Conservation (phyloP, 2,329 filamentous ascomycete species). For the Plectosphaerella sp. region DNA sequence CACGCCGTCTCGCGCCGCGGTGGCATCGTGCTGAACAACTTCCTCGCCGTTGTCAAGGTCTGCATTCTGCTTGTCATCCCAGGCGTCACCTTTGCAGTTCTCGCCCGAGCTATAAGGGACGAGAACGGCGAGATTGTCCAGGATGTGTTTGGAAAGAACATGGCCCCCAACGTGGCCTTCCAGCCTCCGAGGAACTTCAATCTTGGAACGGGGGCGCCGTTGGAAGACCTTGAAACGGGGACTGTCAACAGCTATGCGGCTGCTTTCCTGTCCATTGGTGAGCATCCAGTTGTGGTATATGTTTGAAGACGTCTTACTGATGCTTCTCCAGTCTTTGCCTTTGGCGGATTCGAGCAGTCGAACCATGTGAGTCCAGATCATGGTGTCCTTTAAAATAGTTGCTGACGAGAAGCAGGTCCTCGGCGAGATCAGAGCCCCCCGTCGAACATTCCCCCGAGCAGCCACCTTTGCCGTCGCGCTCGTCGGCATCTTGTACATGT, state of each 20-base stretch:
- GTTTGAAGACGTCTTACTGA: background rate
- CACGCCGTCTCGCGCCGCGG: constrained; percentile 43
- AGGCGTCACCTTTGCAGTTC: constrained; percentile 18
- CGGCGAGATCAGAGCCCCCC: constrained; percentile 24
- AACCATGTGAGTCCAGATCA: constrained; percentile 19
- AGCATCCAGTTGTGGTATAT: too few relatives aligned
- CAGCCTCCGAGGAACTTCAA: too few relatives aligned
- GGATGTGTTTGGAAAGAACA: too few relatives aligned
- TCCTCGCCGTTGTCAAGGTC: constrained; percentile 45
- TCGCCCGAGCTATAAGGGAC: too few relatives aligned
- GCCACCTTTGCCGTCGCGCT: constrained; percentile 23
- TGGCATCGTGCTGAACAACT: constrained; percentile 46
- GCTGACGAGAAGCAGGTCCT: constrained; percentile 32
- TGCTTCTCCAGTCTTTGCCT: constrained; percentile 23
- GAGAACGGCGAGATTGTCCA: too few relatives aligned
- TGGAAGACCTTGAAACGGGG: too few relatives aligned
- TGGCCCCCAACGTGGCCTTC: too few relatives aligned
- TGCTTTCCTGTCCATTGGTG: constrained; percentile 34
- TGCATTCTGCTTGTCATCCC: constrained; percentile 40
- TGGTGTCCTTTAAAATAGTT: constrained; percentile 32
- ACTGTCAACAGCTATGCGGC: constrained; percentile 25
- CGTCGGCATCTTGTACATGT: constrained; percentile 26
- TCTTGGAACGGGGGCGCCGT: too few relatives aligned
- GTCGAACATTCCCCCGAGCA: constrained; percentile 25
- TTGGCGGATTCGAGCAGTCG: constrained; percentile 32